Conservation (phyloP, 2,329 filamentous ascomycete species). For the Lasiodiplodia gonubiensis region DNA sequence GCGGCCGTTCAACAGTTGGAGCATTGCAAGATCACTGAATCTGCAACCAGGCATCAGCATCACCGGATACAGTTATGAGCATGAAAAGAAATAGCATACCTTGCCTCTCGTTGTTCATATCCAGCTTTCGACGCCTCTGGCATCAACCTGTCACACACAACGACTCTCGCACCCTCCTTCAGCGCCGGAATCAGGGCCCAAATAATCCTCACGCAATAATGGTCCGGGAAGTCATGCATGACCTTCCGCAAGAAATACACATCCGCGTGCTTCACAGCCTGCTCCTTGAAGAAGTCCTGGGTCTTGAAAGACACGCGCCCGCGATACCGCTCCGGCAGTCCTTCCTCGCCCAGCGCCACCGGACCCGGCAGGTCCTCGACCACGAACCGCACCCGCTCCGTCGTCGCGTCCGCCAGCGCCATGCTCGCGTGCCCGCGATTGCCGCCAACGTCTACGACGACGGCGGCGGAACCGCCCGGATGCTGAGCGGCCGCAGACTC, state of each 20-base stretch:
- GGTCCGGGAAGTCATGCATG: constrained; percentile 66
- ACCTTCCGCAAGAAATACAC: constrained; percentile 66
- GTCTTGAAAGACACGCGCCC: constrained; percentile 46
- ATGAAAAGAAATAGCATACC: neutral
- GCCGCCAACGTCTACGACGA: constrained; percentile 23
- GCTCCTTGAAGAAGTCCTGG: constrained; percentile 65
- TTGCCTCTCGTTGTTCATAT: constrained; percentile 12
- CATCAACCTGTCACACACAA: constrained; percentile 34
- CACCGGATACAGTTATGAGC: neutral
- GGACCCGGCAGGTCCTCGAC: constrained; percentile 40
- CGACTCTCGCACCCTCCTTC: neutral
- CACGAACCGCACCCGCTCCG: constrained; percentile 38
- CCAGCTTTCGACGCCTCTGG: constrained; percentile 32
- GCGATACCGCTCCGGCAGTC: constrained; percentile 30
- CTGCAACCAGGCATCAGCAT: neutral
- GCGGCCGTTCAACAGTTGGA: constrained; percentile 1
- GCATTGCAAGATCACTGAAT: constrained; percentile 25
- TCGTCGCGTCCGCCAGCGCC: constrained; percentile 36
- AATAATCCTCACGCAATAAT: constrained; percentile 43
- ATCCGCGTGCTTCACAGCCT: constrained; percentile 60
- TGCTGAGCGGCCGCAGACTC: no score
- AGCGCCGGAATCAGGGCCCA: constrained; percentile 52
- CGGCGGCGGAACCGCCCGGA: neutral
- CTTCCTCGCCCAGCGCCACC: constrained; percentile 21
- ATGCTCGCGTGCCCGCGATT: constrained; percentile 33